Conservation (phyloP, 108 stramenopile genomes). For the Cyclotella cryptica region DNA sequence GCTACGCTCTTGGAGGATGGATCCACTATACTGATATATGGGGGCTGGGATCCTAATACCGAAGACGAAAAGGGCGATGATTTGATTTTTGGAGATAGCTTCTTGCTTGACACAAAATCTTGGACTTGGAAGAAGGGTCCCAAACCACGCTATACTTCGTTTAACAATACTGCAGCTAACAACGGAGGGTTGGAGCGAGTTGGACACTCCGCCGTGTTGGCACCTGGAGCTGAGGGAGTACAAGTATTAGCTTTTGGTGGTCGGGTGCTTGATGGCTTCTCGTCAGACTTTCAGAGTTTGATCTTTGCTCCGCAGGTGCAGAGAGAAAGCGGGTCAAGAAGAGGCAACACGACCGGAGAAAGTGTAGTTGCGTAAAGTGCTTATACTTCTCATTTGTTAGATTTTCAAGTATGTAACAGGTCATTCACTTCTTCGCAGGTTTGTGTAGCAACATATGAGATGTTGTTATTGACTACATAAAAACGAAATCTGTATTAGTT, state of each 20-base stretch:
- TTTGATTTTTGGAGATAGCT: slow-evolving; percentile 77
- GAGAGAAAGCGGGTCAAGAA: not conserved
- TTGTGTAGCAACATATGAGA: not conserved
- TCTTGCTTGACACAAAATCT: slow-evolving; percentile 71
- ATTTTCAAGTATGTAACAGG: too few relatives aligned
- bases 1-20: slow-evolving; percentile 76
- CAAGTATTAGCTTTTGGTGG: slow-evolving; percentile 80
- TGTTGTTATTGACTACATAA: not conserved
- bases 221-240: slow-evolving; percentile 52
- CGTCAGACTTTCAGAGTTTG: slow-evolving; percentile 70
- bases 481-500: too few relatives aligned
- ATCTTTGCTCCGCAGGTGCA: not conserved
- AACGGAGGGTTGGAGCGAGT: slow-evolving; percentile 68
- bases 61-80: slow-evolving; percentile 68
- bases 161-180: slow-evolving; percentile 25
- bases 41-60: slow-evolving; percentile 89
- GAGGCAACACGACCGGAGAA: not conserved
- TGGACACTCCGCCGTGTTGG: slow-evolving; percentile 69
- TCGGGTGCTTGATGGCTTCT: slow-evolving; percentile 70
- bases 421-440: not conserved
- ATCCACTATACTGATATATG: slow-evolving; percentile 82
- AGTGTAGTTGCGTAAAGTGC: not conserved
- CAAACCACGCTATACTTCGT: slow-evolving; percentile 41
- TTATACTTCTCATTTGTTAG: too few relatives aligned
- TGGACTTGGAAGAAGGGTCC: slow-evolving; percentile 82